phyloP scores from a whole-genome alignment of 169 alveolate genomes.

The Eimeria nieschulzi region DNA sequence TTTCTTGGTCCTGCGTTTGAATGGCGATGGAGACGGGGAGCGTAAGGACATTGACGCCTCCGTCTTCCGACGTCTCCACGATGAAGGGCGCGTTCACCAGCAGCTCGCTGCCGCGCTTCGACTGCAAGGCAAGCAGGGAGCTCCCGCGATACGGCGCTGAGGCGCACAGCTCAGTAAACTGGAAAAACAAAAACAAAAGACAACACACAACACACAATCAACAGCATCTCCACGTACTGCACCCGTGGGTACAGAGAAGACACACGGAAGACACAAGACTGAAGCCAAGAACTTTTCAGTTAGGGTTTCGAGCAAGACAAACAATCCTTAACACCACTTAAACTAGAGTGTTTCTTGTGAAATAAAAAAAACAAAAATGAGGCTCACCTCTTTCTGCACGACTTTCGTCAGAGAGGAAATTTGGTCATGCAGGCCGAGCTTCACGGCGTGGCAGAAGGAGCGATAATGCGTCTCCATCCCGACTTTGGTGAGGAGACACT shows the following conservation, averaged over 20 bases:
- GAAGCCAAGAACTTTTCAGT: too few species aligned
- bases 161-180: constrained; percentile 79
- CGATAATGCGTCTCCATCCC: constrained; percentile 78
- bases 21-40: constrained; percentile 89
- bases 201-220: background rate
- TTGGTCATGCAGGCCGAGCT: constrained; percentile 69
- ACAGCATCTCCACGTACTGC: too few species aligned
- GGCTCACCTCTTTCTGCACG: constrained; percentile 74
- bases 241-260: too few species aligned
- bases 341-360: too few species aligned
- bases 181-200: constrained; percentile 2
- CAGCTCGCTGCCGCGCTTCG: constrained; percentile 87
- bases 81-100: constrained; percentile 88
- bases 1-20: constrained; percentile 82
- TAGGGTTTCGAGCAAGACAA: too few species aligned
- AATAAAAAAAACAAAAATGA: too few species aligned
- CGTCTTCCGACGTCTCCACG: constrained; percentile 83
- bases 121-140: constrained; percentile 79
- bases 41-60: constrained; percentile 87
- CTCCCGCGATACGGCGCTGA: constrained; percentile 81
- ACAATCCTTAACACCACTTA: too few species aligned
- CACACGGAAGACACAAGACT: too few species aligned
- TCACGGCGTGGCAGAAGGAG: constrained; percentile 78
- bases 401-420: constrained; percentile 69
- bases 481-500: constrained; percentile 67